Conservation (phyloP, 306 rosid species). For the Cucumis cinereus region DNA sequence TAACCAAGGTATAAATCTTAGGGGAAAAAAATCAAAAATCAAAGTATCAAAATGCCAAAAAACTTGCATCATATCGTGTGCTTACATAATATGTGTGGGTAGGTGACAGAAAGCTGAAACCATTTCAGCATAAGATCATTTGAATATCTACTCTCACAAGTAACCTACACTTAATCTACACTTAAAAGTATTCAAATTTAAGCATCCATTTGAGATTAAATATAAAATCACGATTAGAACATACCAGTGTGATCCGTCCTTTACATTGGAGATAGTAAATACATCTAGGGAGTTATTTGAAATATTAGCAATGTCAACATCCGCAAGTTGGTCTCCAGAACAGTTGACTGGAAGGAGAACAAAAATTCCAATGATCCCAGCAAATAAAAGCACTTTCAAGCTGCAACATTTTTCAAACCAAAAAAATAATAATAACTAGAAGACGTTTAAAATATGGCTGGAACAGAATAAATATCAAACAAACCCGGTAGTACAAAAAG, state of each 20-base stretch:
- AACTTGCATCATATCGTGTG: no score
- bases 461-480: not conserved
- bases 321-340: constrained; percentile 46
- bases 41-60: no score
- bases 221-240: not conserved
- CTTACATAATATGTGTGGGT: no score
- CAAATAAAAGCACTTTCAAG: constrained; percentile 58
- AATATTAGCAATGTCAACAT: constrained; percentile 31
- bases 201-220: not conserved
- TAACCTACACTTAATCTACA: not conserved
- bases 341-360: constrained; percentile 83
- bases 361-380: constrained; percentile 71
- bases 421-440: not conserved
- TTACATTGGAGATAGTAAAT: constrained; percentile 47
- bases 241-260: constrained; percentile 34
- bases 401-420: constrained; percentile 30
- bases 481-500: not conserved
- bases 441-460: not conserved
- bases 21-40: not conserved
- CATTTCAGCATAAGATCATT: not conserved
- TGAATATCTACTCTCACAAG: not conserved
- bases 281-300: constrained; percentile 44
- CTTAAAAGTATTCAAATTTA: not conserved
- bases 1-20: not conserved
- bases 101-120: not conserved